A percentile compares a stretch with the other conserved stretches of the same genome.
Evolutionary conservation across 176 grass and related monocot genomes (phyloP).

Genomic region (Areca catechu): DNA sequence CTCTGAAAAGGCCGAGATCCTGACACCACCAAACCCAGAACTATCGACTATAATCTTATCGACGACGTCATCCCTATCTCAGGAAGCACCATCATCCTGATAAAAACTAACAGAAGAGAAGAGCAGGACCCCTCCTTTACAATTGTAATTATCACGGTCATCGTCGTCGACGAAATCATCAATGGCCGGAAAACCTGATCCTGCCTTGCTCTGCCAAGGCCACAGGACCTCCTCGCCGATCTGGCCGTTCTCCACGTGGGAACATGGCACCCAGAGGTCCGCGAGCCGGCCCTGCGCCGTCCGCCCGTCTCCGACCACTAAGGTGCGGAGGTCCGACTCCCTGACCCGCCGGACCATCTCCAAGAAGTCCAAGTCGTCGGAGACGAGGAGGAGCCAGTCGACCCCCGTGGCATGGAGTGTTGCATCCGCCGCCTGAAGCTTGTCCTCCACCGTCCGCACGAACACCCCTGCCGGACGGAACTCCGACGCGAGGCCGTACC

Average conservation of each 20-base stretch:
- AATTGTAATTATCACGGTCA: too few species aligned
- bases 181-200: too few species aligned
- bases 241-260: conserved; percentile 60
- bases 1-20: conserved; percentile 40
- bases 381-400: conserved; percentile 72
- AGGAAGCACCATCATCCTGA: conserved; percentile 7
- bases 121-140: conserved; percentile 6
- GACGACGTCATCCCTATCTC: conserved; percentile 34
- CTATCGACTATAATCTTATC: conserved; percentile 30
- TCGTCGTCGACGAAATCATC: too few species aligned
- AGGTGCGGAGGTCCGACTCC: conserved; percentile 54
- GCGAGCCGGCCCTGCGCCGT: conserved; percentile 42
- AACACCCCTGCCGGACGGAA: conserved; percentile 69
- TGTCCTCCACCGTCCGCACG: conserved; percentile 61
- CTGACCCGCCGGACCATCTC: conserved; percentile 58
- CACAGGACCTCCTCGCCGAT: conserved; percentile 52
- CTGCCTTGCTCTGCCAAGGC: conserved; percentile 10
- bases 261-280: conserved; percentile 80
- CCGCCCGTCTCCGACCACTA: conserved; percentile 60
- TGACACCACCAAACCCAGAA: conserved; percentile 15
- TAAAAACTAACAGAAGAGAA: neutral
- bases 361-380: conserved; percentile 74
- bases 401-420: conserved; percentile 58
- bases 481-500: conserved; percentile 74
- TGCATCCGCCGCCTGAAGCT: conserved; percentile 84